Evolutionary conservation across 805 yeast species (phyloP), one percentile per base, ranked within the genome.

Genomic region (Ogataea zsoltii): DNA sequence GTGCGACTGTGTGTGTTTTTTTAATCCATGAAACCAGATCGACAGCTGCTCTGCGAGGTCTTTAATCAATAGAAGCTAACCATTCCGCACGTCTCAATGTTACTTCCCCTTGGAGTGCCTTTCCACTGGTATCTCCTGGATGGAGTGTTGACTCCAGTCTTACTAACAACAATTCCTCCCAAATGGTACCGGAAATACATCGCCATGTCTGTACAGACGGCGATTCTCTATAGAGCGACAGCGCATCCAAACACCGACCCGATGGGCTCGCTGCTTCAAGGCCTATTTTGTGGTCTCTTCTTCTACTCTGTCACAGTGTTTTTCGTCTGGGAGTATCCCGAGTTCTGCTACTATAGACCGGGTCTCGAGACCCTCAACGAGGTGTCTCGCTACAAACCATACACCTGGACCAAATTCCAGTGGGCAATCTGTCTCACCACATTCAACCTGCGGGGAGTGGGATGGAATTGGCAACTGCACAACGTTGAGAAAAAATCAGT

Each of bases 391-490:
- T 41, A 41, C 7, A 11, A n/a, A 3, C 33, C 42, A 2, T 44
- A 21, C 16, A 39, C 48, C 10, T 28, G 30, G 31, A 6, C 29
- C 11, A 47, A 44, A 23, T 30, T 47, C n/a, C 6, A 15, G 17
- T 47, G 51, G 51, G 51, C 51, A 2, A 36, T 41, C 37, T n/a
- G 38, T 10, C 34, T 40, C 13, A 11, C 33, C 11, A 21, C 25
- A 25, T n/a, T 34, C 25, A 46, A 46, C 21, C 18, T 39, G n/a
- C 41, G 50, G 11, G 50, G 47, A 6, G 10, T 29, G 23, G 50
- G 50, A 32, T 46, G 50, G 50, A 46, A 42, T 25, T 46, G 36
- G 35, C 43, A 40, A 21, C 38, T 32, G 10, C 32, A 25, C 13
- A 33, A n/a, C 16, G 29, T 33, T 4, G 17, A 28, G 14, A 28